Percentiles rank a stretch among this genome's conserved stretches.
Conservation (phyloP, 2,329 filamentous ascomycete species). For the Fusarium anguioides region DNA sequence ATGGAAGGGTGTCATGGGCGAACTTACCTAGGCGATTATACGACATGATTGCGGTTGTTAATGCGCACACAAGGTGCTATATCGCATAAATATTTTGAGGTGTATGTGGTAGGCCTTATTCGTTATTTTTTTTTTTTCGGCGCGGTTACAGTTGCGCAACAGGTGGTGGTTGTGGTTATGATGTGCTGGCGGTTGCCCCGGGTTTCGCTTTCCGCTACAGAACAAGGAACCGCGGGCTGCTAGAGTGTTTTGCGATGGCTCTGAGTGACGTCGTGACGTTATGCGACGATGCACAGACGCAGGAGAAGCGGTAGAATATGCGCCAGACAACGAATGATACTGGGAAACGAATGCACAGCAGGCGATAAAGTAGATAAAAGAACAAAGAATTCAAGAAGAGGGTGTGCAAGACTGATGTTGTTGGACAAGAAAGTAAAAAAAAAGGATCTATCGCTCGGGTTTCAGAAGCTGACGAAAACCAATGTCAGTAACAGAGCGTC, state of each 20-base stretch:
- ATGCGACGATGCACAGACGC: slow-evolving; percentile 19
- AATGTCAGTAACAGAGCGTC: slow-evolving; percentile 11
- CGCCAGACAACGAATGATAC: slow-evolving; percentile 1
- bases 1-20: background rate
- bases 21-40: slow-evolving; percentile 80
- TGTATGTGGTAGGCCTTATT: slow-evolving; percentile 21
- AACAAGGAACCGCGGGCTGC: slow-evolving; percentile 10
- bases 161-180: background rate
- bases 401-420: slow-evolving; percentile 14
- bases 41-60: slow-evolving; percentile 64
- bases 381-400: slow-evolving; percentile 2
- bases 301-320: background rate
- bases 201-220: slow-evolving; percentile 32
- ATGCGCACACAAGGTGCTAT: slow-evolving; percentile 42
- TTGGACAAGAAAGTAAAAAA: slow-evolving; percentile 29
- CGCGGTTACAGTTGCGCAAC: slow-evolving; percentile 18
- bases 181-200: slow-evolving; percentile 40
- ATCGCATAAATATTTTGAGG: background rate
- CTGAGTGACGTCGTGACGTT: slow-evolving; percentile 16
- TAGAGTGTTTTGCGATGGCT: slow-evolving; percentile 12
- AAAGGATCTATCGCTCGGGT: slow-evolving; percentile 25
- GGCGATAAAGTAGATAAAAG: background rate
- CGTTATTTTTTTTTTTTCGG: background rate
- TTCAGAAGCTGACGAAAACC: slow-evolving; percentile 44
- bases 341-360: slow-evolving; percentile 22